Evolutionary conservation across 768 basidiomycete genomes (phyloP), one percentile per base, ranked within the genome.

Genomic region (Lactarius psammicola): DNA sequence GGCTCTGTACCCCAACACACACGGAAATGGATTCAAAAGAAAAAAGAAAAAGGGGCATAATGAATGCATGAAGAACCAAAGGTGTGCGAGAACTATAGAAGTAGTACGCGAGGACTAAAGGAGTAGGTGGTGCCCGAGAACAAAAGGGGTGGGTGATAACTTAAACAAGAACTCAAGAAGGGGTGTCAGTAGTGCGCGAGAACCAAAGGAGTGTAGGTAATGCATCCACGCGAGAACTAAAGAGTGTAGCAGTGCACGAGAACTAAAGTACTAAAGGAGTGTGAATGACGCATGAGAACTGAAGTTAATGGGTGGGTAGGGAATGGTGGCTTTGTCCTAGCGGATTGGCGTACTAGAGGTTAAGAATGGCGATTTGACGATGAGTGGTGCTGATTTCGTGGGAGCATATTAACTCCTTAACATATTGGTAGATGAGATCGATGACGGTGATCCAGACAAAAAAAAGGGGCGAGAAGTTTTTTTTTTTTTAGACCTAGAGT

Each of bases 191-290:
- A 23, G 46, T 2, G n/a, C 11, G 6, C 23, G 23, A 26, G 1
- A 49, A 13, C 5, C 10, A 49, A 49, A 49, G 46, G 4, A 49
- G 13, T 23, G n/a, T 2, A 26, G 46, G 46, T 13, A 10, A 46
- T 11, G 23, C n/a, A n/a, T n/a, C n/a, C n/a, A 26, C 23, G 23
- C 46, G 49, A 26, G 23, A 51, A 26, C 23, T 2, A 51, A 51
- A 17, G 15, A 7, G 23, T 51, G 23, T 26, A 0, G 11, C 4
- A n/a, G 0, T 11, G 4, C n/a, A n/a, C n/a, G n/a, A n/a, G n/a
- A n/a, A n/a, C n/a, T n/a, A n/a, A n/a, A n/a, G n/a, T n/a, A n/a
- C n/a, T n/a, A n/a, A n/a, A n/a, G n/a, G n/a, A n/a, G n/a, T n/a
- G n/a, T n/a, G n/a, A n/a, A n/a, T n/a, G n/a, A n/a, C n/a, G n/a